phyloP scores from a whole-genome alignment of 108 stramenopile genomes.

The Pseudonitzschia pungens region DNA sequence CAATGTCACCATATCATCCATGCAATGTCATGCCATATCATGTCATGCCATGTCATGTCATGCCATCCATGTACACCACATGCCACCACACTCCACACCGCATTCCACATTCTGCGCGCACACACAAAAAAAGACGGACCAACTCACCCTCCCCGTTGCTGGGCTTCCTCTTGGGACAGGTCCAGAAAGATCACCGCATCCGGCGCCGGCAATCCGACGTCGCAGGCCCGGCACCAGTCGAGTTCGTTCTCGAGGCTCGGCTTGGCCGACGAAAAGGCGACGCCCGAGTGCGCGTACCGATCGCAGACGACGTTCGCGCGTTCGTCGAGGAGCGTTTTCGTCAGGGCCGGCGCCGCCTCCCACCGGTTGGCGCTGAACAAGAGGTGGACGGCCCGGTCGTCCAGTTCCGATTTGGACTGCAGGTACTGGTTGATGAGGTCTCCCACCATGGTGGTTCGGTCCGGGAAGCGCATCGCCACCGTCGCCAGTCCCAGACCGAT shows the following conservation, averaged over 20 bases:
- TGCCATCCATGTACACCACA: too few relatives aligned
- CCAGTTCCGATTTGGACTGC: conserved; percentile 67
- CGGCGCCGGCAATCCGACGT: conserved; percentile 95
- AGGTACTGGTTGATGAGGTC: conserved; percentile 94
- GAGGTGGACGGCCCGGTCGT: conserved; percentile 96
- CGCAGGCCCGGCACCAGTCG: conserved; percentile 91
- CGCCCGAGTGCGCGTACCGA: conserved; percentile 96
- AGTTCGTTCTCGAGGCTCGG: conserved; percentile 41
- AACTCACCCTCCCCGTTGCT: conserved; percentile 91
- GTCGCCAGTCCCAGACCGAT: conserved; percentile 60
- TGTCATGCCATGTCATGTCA: too few relatives aligned
- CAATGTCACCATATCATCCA: too few relatives aligned
- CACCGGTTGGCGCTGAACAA: conserved; percentile 99
- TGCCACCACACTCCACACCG: background rate
- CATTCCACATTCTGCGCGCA: background rate
- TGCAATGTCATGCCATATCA: too few relatives aligned
- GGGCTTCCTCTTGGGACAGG: conserved; percentile 85
- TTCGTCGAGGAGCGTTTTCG: conserved; percentile 43
- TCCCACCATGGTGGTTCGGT: conserved; percentile 86
- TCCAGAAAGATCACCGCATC: conserved; percentile 96
- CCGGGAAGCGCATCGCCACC: conserved; percentile 74
- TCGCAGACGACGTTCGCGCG: conserved; percentile 91
- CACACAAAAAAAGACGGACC: background rate
- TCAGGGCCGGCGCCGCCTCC: conserved; percentile 83
- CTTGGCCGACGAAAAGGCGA: conserved; percentile 97